These are phyloP conservation scores for Boletus reticulatus DNA, from an alignment of 768 basidiomycete species.

Conservation along the genomic window DNA sequence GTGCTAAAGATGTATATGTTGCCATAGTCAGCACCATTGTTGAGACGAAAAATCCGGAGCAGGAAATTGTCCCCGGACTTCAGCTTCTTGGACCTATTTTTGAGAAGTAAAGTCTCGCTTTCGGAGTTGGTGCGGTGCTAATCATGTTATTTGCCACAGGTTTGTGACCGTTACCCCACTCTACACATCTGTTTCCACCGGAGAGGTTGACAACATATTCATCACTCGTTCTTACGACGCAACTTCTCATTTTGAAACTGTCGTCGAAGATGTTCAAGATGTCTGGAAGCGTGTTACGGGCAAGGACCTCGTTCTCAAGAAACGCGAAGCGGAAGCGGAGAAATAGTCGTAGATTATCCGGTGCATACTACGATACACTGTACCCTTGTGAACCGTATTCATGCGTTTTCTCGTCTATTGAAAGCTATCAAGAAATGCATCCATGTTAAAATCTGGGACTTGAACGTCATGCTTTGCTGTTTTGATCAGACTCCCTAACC, in stretches of 20 bases:
- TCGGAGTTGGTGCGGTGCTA: conserved; percentile 3
- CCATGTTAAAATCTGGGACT: conserved; percentile 88
- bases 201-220: conserved; percentile 87
- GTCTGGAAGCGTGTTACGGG: conserved; percentile 91
- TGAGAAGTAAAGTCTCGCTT: conserved; percentile 69
- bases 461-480: conserved; percentile 86
- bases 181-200: conserved; percentile 84
- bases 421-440: conserved; percentile 54
- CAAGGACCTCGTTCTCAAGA: conserved; percentile 79
- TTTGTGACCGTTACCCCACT: conserved; percentile 88
- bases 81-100: conserved; percentile 88
- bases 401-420: neutral
- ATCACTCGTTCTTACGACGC: conserved; percentile 98
- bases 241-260: conserved; percentile 98
- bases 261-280: conserved; percentile 95
- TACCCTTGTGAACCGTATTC: conserved; percentile 10
- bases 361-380: conserved; percentile 6
- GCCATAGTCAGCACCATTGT: conserved; percentile 99
- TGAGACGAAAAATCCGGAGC: conserved; percentile 89
- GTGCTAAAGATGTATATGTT: conserved; percentile 91
- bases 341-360: conserved; percentile 29
- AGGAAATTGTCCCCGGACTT: conserved; percentile 90
- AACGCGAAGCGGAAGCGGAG: conserved; percentile 71
- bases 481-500: conserved; percentile 83
- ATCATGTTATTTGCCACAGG: conserved; percentile 39